phyloP scores from a whole-genome alignment of 192 early-diverging fungal species.

The Backusella parvicylindrica region DNA sequence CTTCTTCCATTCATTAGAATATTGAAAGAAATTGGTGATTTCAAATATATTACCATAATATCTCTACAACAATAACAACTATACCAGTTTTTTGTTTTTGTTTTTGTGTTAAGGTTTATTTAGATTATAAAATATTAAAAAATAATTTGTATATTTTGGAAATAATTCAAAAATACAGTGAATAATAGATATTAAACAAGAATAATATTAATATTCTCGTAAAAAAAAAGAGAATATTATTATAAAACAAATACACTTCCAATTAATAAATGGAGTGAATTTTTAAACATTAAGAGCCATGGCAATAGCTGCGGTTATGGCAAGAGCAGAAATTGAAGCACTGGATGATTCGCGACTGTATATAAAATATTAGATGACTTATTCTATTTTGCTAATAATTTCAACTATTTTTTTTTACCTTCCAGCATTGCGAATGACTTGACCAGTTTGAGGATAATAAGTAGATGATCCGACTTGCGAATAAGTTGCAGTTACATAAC shows the following conservation, averaged over 20 bases:
- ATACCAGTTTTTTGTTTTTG: no score
- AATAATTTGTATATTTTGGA: neutral
- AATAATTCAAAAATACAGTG: neutral
- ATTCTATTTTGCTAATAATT: neutral
- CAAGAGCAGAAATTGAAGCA: neutral
- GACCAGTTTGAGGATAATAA: neutral
- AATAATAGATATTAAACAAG: neutral
- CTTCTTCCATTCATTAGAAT: no score
- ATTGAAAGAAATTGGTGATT: no score
- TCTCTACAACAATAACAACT: no score
- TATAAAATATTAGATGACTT: neutral
- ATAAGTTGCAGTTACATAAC: neutral
- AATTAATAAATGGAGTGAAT: neutral
- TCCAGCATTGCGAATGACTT: neutral
- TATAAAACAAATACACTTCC: neutral
- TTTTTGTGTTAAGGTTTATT: neutral
- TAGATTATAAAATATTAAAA: neutral
- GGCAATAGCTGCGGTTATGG: neutral
- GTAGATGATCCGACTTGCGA: neutral
- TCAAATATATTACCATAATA: no score
- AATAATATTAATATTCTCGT: neutral
- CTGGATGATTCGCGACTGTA: neutral
- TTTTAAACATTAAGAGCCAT: neutral
- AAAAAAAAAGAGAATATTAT: neutral
- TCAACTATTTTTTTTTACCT: neutral